Evolutionary conservation across 2,329 filamentous ascomycete genomes (phyloP), one percentile per base, ranked within the genome.

Genomic region (Aspergillus piperis): DNA sequence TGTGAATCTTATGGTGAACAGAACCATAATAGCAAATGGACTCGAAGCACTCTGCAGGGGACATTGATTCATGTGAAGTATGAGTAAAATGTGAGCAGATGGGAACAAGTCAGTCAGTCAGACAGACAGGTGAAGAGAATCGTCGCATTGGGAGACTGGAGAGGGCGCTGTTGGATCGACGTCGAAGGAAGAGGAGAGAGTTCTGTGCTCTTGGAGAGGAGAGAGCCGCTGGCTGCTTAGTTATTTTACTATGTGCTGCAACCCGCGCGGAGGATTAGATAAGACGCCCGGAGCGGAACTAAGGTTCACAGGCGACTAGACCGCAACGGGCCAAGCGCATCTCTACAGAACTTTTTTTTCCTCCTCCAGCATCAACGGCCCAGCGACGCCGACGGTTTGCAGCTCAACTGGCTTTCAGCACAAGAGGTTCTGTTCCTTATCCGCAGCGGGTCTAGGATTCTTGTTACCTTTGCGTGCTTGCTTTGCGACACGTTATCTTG

Each of bases 311-410:
- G 56, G 25, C 39, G 23, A 39, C 73, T 75, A 75, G 63, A 7
- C 73, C 69, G 7, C 1, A 69, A 66, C 15, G 38, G 71, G 73
- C 42, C 66, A 73, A 77, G 75, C 66, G 68, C 65, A 62, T 68
- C 66, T 73, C 69, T 74, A 73, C 71, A 74, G 73, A 77, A 77
- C 73, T 76, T 78, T 78, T 78, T 77, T 77, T 75, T 71, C 71
- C 66, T 69, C 70, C 68, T 64, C 68, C 68, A 68, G 68, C 66
- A 67, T 71, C 66, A 68, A 62, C 64, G 66, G 66, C 54, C 67
- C 67, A 55, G 54, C 62, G 62, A 61, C 65, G 39, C 59, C 62
- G 65, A 68, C 59, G 60, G 63, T 61, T 60, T 66, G 66, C 68
- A 69, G 67, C 70, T 65, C 68, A 60, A 66, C 64, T 59, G 57